phyloP scores from a whole-genome alignment of 2,329 filamentous ascomycete genomes.

The Calonectria hawksworthii region DNA sequence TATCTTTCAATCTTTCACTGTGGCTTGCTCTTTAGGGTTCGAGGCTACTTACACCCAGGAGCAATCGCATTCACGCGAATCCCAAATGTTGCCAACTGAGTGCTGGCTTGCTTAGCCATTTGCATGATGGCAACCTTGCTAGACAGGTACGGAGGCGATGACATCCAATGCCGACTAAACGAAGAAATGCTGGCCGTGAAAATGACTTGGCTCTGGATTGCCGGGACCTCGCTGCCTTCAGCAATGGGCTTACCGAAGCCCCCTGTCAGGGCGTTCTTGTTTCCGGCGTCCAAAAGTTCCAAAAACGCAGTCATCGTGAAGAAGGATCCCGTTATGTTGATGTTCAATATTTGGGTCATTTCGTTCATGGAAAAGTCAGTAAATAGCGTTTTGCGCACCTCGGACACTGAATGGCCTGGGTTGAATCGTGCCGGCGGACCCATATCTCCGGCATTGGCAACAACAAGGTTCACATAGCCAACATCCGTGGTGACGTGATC shows the following conservation, averaged over 20 bases:
- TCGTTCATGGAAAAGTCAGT: background rate
- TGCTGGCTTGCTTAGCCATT: background rate
- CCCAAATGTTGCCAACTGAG: background rate
- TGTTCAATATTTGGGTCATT: background rate
- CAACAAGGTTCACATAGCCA: background rate
- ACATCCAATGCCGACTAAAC: background rate
- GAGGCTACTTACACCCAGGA: background rate
- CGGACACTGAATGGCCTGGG: background rate
- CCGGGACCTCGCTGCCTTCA: background rate
- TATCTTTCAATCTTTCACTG: too few species aligned
- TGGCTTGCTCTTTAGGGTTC: background rate
- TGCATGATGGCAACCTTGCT: constrained; percentile 2
- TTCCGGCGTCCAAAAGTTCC: background rate
- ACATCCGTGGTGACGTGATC: background rate
- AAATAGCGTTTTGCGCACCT: background rate
- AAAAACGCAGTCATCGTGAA: background rate
- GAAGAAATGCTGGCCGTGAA: background rate
- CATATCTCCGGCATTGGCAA: background rate
- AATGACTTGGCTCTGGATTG: background rate
- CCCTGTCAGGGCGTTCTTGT: background rate
- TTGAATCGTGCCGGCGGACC: background rate
- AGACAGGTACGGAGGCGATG: background rate
- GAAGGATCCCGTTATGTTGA: background rate
- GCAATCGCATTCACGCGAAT: background rate
- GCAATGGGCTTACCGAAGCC: background rate